Base-by-base conservation (phyloP, 495 filamentous ascomycete genomes). In the Podospora sp. region DNA sequence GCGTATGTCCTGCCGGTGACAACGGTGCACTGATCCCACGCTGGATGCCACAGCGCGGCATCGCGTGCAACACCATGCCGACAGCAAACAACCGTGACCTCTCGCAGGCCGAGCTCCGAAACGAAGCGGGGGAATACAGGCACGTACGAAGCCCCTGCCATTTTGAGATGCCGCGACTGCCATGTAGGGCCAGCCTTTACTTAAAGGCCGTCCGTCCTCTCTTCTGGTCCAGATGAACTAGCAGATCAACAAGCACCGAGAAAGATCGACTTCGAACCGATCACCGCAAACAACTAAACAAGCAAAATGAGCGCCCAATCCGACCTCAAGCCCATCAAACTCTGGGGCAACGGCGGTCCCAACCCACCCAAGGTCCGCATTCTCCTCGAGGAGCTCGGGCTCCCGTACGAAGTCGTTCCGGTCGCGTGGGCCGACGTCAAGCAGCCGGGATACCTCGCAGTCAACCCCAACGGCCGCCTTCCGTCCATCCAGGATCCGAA, bases 381-480 rank as follows among this genome's bases (percentile, higher is more conserved):
- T 40, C 57, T 91, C 69, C 79, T 92, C 51, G 76, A 87, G 46
- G 89, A 91, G 69, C 88, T 94, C 50, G 70, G 70, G 6, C 65
- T 93, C 11, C 83, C 86, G 4, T 87, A 88, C 73, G 78, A 83
- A 40, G 69, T 75, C 57, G 79, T 80, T 14, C 26, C 65, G 2
- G 26, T 87, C 49, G 36, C 60, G 2, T 80, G 85, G 62, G 27
- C 69, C 11, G 84, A 87, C 2, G 75, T 89, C 69, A 93, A 93
- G 77, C 73, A 81, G 29, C 75, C 80, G 14, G 75, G 78, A 0
- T 93, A 79, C 75, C 72, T 78, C 9, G 77, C 78, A 14, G 69
- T 90, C 79, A 93, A 91, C 74, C 90, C 89, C 68, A 93, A 93
- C 76, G 91, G 90, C 60, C 89, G 91, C 1, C 60, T 89, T 12